Evolutionary conservation across 2,329 filamentous ascomycete genomes (phyloP).

Genomic region (Fusarium hostae): DNA sequence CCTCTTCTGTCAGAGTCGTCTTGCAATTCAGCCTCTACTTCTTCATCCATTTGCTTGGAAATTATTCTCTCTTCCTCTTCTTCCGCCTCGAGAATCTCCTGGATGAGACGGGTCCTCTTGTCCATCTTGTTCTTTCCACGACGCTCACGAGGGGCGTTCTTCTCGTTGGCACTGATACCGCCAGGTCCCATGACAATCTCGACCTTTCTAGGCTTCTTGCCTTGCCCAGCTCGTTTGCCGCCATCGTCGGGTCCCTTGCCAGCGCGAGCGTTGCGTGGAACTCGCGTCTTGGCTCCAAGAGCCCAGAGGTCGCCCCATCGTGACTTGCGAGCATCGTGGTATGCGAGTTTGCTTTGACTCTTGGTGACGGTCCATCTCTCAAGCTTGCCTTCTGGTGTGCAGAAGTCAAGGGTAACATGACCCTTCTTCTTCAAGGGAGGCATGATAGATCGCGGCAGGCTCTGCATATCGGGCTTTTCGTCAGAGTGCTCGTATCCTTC

Average conservation of each 20-base stretch:
- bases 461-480: conserved; percentile 65
- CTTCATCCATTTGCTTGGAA: conserved; percentile 48
- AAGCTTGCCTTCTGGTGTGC: conserved; percentile 84
- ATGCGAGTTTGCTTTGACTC: conserved; percentile 82
- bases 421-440: conserved; percentile 87
- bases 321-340: conserved; percentile 91
- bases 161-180: conserved; percentile 55
- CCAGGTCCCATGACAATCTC: conserved; percentile 47
- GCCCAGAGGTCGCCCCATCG: conserved; percentile 96
- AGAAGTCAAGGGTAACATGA: conserved; percentile 90
- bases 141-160: conserved; percentile 49
- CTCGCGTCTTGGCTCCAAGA: conserved; percentile 88
- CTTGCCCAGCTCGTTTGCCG: conserved; percentile 56
- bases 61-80: conserved; percentile 47
- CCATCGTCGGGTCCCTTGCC: conserved; percentile 63
- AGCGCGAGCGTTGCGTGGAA: conserved; percentile 68
- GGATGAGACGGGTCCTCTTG: conserved; percentile 53
- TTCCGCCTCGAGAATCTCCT: conserved; percentile 54
- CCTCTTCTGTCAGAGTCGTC: conserved; percentile 27
- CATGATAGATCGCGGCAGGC: conserved; percentile 81
- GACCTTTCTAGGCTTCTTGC: conserved; percentile 56
- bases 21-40: conserved; percentile 45
- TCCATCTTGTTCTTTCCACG: conserved; percentile 56
- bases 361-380: conserved; percentile 95
- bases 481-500: conserved; percentile 71